phyloP scores from a whole-genome alignment of 2,329 filamentous ascomycete genomes.

The Clathrospora elynae region DNA sequence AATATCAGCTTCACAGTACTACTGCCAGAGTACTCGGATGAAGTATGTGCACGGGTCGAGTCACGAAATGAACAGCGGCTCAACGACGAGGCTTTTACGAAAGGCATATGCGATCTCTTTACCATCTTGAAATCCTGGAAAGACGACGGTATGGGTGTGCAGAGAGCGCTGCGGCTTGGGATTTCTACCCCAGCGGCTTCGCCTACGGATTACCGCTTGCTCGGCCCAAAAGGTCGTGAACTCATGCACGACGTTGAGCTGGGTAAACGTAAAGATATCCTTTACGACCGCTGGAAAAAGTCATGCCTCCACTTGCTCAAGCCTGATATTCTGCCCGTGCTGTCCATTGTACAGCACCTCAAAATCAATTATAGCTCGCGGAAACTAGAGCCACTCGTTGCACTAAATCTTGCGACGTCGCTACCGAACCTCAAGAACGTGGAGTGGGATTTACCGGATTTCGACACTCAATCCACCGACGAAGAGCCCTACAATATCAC shows the following conservation, averaged over 20 bases:
- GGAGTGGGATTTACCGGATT: constrained; percentile 9
- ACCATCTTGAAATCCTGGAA: constrained; percentile 9
- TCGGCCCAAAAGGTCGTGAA: too few relatives aligned
- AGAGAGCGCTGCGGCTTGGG: constrained; percentile 3
- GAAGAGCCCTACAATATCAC: neutral
- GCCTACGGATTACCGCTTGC: constrained; percentile 5
- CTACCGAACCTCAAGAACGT: constrained; percentile 6
- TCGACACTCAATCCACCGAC: constrained; percentile 1
- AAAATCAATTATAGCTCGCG: neutral
- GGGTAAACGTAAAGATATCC: constrained; percentile 4
- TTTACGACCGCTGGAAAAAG: constrained; percentile 1
- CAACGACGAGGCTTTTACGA: constrained; percentile 8
- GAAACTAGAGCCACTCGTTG: constrained; percentile 7
- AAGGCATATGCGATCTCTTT: constrained; percentile 4
- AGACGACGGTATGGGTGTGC: constrained; percentile 8
- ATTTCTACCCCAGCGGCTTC: neutral
- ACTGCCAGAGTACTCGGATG: constrained; percentile 10
- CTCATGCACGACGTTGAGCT: constrained; percentile 3
- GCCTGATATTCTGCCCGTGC: neutral
- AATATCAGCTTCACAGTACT: constrained; percentile 2
- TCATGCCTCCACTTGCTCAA: constrained; percentile 4
- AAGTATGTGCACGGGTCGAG: constrained; percentile 7
- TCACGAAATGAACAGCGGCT: constrained; percentile 3
- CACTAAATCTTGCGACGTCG: constrained; percentile 1
- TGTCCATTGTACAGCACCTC: constrained; percentile 9